phyloP scores from a whole-genome alignment of 805 yeast genomes.

The Monosporozyma solicola region DNA sequence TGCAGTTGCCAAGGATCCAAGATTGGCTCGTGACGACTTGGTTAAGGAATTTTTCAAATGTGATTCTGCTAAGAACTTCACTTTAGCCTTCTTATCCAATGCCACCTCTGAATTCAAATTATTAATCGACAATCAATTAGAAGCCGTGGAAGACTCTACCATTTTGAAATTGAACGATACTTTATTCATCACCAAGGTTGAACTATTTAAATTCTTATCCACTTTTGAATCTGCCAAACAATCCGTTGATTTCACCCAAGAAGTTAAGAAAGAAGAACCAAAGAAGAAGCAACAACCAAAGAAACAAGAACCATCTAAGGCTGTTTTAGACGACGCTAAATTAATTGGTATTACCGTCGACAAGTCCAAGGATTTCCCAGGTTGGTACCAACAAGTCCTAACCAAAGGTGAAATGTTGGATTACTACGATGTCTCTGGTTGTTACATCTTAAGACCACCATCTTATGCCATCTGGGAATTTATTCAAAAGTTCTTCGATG shows the following conservation, averaged over 20 bases:
- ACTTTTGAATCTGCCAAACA: constrained; percentile 33
- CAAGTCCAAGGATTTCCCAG: constrained; percentile 83
- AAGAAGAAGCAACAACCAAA: constrained; percentile 12
- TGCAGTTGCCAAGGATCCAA: constrained; percentile 71
- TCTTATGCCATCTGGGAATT: constrained; percentile 92
- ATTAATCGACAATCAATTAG: constrained; percentile 27
- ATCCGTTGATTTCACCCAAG: constrained; percentile 43
- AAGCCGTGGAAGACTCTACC: constrained; percentile 31
- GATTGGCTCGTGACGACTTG: constrained; percentile 78
- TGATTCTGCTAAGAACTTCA: constrained; percentile 25
- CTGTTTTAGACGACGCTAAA: constrained; percentile 74
- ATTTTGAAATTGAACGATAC: constrained; percentile 23
- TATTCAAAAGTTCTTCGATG: constrained; percentile 82
- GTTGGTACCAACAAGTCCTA: constrained; percentile 95
- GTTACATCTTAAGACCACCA: constrained; percentile 94
- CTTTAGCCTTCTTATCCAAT: constrained; percentile 33
- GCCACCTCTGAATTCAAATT: constrained; percentile 23
- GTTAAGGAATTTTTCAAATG: constrained; percentile 44
- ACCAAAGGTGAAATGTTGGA: constrained; percentile 98
- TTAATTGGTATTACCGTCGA: constrained; percentile 94
- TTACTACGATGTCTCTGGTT: constrained; percentile 97
- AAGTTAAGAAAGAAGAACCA: constrained; percentile 33
- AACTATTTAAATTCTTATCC: constrained; percentile 28
- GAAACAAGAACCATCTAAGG: constrained; percentile 28
- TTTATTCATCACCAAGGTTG: constrained; percentile 15